Base-by-base conservation (phyloP, 768 basidiomycete species). In the Antrodiella citrinella region DNA sequence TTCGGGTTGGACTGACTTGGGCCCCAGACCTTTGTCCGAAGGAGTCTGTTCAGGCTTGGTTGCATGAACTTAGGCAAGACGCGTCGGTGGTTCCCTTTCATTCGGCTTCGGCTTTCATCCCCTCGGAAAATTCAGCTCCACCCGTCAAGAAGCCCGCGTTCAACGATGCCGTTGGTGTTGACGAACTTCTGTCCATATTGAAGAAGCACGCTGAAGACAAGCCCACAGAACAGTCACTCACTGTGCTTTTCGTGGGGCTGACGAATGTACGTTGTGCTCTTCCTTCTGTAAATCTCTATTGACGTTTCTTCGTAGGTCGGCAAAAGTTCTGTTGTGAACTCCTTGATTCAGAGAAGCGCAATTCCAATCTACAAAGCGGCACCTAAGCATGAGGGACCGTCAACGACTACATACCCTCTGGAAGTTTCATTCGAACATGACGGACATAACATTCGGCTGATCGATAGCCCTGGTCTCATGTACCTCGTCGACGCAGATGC, bases 401-500 rank as follows among this genome's bases (percentile, higher is more conserved):
- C 86, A 1, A 95, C 92, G 19, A 90, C 84, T 20, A 70, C 73
- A 12, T 73, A 78, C 25, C 74, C 85, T 3, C 83, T 84, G 56
- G 82, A 84, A 56, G 72, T 86, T 20, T 65, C 71, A 2, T 56
- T 78, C 2, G 76, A 75, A 46, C 62, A 70, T 9, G 72, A 69
- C 9, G 76, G 73, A 20, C 71, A 69, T 54, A 67, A 69, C 47
- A 70, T 92, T 55, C 76, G 77, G 26, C 58, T 94, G 50, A 81
- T 93, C 58, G 93, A 96, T 64, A 95, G 90, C 0, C 93, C 93
- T 25, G 93, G 93, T n/a, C 67, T 92, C 57, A 72, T 78, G n/a
- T n/a, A n/a, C n/a, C n/a, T n/a, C n/a, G n/a, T n/a, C n/a, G n/a
- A n/a, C n/a, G n/a, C n/a, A n/a, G n/a, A n/a, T n/a, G n/a, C n/a